These are phyloP conservation scores for Chiua virens DNA, from an alignment of 768 basidiomycete genomes.

Conservation along the genomic window DNA sequence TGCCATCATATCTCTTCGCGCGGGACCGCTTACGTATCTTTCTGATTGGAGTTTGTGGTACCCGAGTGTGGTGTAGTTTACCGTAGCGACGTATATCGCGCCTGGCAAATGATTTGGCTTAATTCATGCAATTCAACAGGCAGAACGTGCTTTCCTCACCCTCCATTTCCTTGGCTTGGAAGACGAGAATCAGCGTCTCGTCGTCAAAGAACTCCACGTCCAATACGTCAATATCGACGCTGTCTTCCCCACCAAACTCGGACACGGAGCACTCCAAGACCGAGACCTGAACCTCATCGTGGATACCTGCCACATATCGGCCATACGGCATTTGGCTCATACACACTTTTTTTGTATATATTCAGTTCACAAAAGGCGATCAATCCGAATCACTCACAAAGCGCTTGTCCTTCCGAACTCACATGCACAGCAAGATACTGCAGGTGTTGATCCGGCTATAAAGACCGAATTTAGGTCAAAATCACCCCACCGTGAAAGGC, in stretches of 20 bases:
- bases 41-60: slow-evolving; percentile 53
- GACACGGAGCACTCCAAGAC: slow-evolving; percentile 50
- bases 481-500: slow-evolving; percentile 21
- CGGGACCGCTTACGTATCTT: slow-evolving; percentile 51
- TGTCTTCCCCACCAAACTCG: slow-evolving; percentile 32
- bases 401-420: slow-evolving; percentile 38
- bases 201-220: slow-evolving; percentile 82
- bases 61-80: slow-evolving; percentile 59
- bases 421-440: slow-evolving; percentile 56
- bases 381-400: slow-evolving; percentile 43
- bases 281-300: slow-evolving; percentile 43
- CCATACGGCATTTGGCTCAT: slow-evolving; percentile 54
- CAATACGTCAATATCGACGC: slow-evolving; percentile 50
- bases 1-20: slow-evolving; percentile 67
- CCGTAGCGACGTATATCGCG: slow-evolving; percentile 59
- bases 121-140: slow-evolving; percentile 21
- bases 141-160: slow-evolving; percentile 42
- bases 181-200: slow-evolving; percentile 62
- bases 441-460: slow-evolving; percentile 42
- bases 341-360: slow-evolving; percentile 49
- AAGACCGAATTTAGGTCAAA: slow-evolving; percentile 29
- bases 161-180: slow-evolving; percentile 45
- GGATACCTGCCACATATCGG: slow-evolving; percentile 37
- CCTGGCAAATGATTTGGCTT: slow-evolving; percentile 41
- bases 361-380: slow-evolving; percentile 30